Conservation (phyloP, 768 basidiomycete species). For the Kockovaella imperatae region DNA sequence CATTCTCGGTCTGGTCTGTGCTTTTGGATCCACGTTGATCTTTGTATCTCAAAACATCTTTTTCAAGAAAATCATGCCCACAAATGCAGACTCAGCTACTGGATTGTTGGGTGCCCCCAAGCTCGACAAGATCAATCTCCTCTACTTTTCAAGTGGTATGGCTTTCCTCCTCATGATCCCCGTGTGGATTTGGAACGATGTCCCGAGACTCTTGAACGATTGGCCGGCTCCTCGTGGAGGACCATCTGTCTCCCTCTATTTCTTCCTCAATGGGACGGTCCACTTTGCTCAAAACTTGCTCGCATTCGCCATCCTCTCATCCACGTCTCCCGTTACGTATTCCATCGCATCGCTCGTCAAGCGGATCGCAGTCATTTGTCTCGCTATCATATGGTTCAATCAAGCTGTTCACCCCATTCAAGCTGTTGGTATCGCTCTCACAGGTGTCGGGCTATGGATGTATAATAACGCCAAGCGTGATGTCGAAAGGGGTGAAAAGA, state of each 20-base stretch:
- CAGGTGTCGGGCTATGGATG: slow-evolving; percentile 85
- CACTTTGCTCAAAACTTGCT: slow-evolving; percentile 97
- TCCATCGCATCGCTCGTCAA: slow-evolving; percentile 97
- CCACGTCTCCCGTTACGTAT: slow-evolving; percentile 96
- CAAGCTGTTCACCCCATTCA: slow-evolving; percentile 78
- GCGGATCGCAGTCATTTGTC: slow-evolving; percentile 94
- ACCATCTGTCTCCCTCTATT: slow-evolving; percentile 68
- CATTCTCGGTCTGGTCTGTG: slow-evolving; percentile 76
- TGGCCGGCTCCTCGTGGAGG: slow-evolving; percentile 43
- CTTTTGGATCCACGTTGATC: slow-evolving; percentile 91
- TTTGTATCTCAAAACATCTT: slow-evolving; percentile 98
- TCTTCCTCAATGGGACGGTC: slow-evolving; percentile 87
- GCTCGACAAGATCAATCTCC: slow-evolving; percentile 91
- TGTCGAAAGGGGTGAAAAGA: slow-evolving; percentile 86
- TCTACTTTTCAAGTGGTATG: slow-evolving; percentile 87
- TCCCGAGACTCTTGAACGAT: slow-evolving; percentile 57
- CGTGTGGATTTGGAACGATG: slow-evolving; percentile 84
- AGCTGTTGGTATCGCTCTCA: slow-evolving; percentile 79
- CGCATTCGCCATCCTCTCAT: slow-evolving; percentile 90
- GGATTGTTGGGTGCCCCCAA: slow-evolving; percentile 48
- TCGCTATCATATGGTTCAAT: slow-evolving; percentile 93
- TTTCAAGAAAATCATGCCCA: slow-evolving; percentile 96
- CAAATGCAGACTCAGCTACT: slow-evolving; percentile 32
- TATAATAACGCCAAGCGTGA: slow-evolving; percentile 92
- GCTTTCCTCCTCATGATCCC: slow-evolving; percentile 96